Evolutionary conservation across 2,329 filamentous ascomycete genomes (phyloP).

Genomic region (Xylariales sp.): DNA sequence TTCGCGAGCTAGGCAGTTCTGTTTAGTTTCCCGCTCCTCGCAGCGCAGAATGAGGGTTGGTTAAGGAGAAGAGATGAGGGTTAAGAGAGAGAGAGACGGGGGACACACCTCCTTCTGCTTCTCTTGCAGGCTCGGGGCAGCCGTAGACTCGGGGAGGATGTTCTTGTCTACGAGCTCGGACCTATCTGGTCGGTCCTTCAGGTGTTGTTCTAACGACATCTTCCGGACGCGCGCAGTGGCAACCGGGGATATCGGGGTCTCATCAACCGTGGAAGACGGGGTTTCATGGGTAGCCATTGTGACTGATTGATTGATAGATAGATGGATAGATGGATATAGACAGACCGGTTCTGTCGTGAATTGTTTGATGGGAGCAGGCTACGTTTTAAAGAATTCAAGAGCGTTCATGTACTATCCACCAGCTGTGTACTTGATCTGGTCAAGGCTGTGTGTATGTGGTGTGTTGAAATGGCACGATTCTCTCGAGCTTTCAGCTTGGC

Average conservation of each 20-base stretch:
- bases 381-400: not conserved
- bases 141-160: conserved; percentile 83
- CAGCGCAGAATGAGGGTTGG: not conserved
- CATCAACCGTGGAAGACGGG: conserved; percentile 57
- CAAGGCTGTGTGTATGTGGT: not conserved
- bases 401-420: not conserved
- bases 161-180: conserved; percentile 86
- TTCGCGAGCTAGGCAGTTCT: conserved; percentile 70
- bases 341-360: not conserved
- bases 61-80: not conserved
- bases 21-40: not conserved
- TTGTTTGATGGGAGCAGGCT: not conserved
- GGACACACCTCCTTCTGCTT: conserved; percentile 76
- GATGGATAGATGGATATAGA: not conserved
- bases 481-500: conserved; percentile 6
- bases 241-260: conserved; percentile 68
- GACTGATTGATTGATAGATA: not conserved
- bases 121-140: conserved; percentile 81
- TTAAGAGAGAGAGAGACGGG: not conserved
- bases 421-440: conserved; percentile 6
- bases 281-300: conserved; percentile 52
- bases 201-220: conserved; percentile 78
- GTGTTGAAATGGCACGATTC: conserved; percentile 2
- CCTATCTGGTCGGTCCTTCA: conserved; percentile 78
- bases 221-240: conserved; percentile 63